Conservation (phyloP, 345 rosid genomes). For the Jatropha curcas region DNA sequence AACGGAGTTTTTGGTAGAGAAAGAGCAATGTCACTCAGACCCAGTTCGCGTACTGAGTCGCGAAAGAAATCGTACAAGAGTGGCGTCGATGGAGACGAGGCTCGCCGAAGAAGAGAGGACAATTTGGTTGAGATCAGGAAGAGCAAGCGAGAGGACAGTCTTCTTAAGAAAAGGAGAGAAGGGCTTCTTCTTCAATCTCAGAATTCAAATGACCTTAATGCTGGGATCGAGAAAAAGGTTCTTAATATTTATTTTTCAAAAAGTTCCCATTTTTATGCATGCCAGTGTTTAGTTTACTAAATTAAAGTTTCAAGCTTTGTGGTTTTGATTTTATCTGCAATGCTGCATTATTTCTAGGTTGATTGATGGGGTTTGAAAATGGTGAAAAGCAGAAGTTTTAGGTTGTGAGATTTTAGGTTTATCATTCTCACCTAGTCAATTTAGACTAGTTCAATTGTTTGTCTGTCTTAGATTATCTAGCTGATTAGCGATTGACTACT, state of each 20-base stretch:
- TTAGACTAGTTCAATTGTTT: not conserved
- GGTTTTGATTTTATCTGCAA: not conserved
- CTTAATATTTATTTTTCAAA: not conserved
- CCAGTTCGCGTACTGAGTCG: constrained; percentile 59
- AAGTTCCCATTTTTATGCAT: not conserved
- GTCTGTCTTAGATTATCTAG: not conserved
- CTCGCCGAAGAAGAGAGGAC: constrained; percentile 71
- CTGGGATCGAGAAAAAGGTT: constrained; percentile 4
- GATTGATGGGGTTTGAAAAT: not conserved
- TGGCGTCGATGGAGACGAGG: constrained; percentile 79
- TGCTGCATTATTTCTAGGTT: not conserved
- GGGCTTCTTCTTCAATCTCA: constrained; percentile 57
- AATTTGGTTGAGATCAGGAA: constrained; percentile 79
- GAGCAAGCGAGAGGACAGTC: constrained; percentile 69
- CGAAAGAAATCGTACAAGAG: constrained; percentile 73
- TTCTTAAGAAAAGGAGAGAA: constrained; percentile 72
- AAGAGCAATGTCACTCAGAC: constrained; percentile 53
- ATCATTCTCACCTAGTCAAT: not conserved
- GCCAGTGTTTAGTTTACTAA: not conserved
- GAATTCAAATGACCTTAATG: not conserved
- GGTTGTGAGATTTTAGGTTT: constrained; percentile 5
- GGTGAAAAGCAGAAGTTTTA: not conserved
- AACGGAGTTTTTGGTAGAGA: not conserved
- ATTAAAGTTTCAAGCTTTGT: not conserved
- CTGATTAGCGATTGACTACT: no score